Evolutionary conservation across 495 filamentous ascomycete genomes (phyloP).

Genomic region (Neurospora intermedia): DNA sequence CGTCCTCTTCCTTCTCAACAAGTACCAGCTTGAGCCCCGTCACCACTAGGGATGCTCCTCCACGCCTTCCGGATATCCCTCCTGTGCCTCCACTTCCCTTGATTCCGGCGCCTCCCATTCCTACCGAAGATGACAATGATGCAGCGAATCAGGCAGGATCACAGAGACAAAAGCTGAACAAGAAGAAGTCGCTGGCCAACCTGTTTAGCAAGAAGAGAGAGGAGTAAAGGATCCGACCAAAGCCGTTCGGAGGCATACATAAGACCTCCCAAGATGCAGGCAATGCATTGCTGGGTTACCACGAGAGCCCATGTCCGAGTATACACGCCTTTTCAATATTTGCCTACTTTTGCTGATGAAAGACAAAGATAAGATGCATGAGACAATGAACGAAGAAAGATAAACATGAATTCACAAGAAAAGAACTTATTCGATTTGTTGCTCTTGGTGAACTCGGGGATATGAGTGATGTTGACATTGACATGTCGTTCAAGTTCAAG

Average conservation of each 20-base stretch:
- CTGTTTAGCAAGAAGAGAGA: background rate
- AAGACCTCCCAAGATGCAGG: background rate
- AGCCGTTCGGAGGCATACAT: background rate
- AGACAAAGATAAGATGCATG: background rate
- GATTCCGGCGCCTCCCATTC: background rate
- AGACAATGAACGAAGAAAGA: background rate
- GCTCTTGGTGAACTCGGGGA: background rate
- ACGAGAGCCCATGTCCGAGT: background rate
- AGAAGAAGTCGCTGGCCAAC: background rate
- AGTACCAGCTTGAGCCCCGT: background rate
- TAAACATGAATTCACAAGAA: background rate
- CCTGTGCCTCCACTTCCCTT: background rate
- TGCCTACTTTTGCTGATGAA: background rate
- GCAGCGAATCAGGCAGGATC: background rate
- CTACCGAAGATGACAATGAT: background rate
- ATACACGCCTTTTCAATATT: background rate
- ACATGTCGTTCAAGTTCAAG: background rate
- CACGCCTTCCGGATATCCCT: background rate
- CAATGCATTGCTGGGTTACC: background rate
- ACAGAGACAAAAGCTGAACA: background rate
- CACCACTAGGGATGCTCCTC: background rate
- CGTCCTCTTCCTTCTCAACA: background rate
- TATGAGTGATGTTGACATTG: background rate
- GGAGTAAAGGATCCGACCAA: background rate
- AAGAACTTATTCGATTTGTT: background rate